Evolutionary conservation across 1,139 yeast species (phyloP), one percentile per base, ranked within the genome.

Genomic region (Blastobotrys raffinosifermentans): DNA sequence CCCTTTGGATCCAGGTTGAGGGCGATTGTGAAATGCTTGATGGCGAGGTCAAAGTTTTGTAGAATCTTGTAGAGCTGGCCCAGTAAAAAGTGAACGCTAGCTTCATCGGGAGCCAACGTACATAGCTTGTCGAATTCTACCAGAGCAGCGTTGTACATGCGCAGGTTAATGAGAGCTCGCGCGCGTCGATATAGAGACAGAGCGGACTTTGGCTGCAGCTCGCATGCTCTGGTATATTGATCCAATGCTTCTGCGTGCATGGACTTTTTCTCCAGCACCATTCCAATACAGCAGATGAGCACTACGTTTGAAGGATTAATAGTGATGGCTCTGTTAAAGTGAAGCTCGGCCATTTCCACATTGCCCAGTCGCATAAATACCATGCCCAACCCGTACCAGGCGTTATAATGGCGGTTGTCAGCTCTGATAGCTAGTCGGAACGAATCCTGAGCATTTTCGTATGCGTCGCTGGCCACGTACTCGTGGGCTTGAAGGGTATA

Each of bases 361-460:
- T 86, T 89, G 3, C 96, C 97, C 38, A 87, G 64, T 51, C 87
- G 84, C 58, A 87, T 72, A 58, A 82, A 84, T 27, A 89, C 94
- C 94, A 87, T 87, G 5, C 98, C 98, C 42, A 93, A 74, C 16
- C 98, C 98, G 54, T 91, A 93, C 54, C 91, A 77, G 0, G 98
- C 97, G 61, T 91, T 91, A 60, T 89, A 91, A 58, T 87, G 96
- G 41, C 91, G 71, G 34, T 80, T 71, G 53, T 91, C 95, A 31
- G 80, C 71, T 13, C 82, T 64, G 32, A 91, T 69, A 7, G 96
- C 93, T 44, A 72, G 69, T 27, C 96, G 65, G 69, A 87, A 93
- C 46, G 85, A 77, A 43, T 81, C 86, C 46, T 84, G 72, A 0
- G 98, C 97, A 61, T 80, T 76, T 55, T 89, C 96, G 61, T 81